A percentile compares a stretch with the other conserved stretches of the same genome.
These are phyloP conservation scores for Vigna hirtella DNA, from an alignment of 306 rosid genomes.

Conservation along the genomic window DNA sequence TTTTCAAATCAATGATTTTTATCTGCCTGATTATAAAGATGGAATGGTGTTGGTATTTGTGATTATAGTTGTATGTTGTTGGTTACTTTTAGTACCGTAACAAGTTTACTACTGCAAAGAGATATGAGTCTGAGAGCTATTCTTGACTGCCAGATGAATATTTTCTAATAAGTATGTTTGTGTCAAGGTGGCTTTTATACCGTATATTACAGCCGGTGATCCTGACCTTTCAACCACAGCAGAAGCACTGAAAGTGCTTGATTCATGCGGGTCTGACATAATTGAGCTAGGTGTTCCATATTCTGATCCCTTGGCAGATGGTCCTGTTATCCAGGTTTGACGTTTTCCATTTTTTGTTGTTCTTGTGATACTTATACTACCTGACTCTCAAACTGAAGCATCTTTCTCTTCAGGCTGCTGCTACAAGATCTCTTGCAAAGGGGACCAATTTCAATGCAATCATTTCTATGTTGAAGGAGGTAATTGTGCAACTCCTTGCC, in stretches of 20 bases:
- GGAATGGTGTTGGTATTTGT: background rate
- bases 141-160: conserved; percentile 28
- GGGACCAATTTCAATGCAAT: conserved; percentile 79
- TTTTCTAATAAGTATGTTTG: conserved; percentile 41
- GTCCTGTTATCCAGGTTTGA: conserved; percentile 96
- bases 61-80: conserved; percentile 1
- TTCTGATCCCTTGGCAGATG: conserved; percentile 98
- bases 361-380: conserved; percentile 23
- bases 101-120: background rate
- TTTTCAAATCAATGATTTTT: background rate
- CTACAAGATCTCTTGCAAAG: conserved; percentile 83
- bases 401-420: conserved; percentile 79
- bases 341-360: background rate
- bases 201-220: conserved; percentile 94
- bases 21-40: conserved; percentile 1
- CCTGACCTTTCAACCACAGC: conserved; percentile 94
- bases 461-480: conserved; percentile 89
- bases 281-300: conserved; percentile 94
- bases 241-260: conserved; percentile 89
- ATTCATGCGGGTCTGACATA: conserved; percentile 87
- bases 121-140: background rate
- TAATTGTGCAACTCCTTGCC: conserved; percentile 45
- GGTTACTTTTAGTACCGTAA: background rate
- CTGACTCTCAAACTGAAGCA: conserved; percentile 40
- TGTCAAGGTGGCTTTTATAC: conserved; percentile 85